A percentile compares a stretch with the other conserved stretches of the same genome.
phyloP scores from a whole-genome alignment of 129 eudicot genomes.

The Centella asiatica region DNA sequence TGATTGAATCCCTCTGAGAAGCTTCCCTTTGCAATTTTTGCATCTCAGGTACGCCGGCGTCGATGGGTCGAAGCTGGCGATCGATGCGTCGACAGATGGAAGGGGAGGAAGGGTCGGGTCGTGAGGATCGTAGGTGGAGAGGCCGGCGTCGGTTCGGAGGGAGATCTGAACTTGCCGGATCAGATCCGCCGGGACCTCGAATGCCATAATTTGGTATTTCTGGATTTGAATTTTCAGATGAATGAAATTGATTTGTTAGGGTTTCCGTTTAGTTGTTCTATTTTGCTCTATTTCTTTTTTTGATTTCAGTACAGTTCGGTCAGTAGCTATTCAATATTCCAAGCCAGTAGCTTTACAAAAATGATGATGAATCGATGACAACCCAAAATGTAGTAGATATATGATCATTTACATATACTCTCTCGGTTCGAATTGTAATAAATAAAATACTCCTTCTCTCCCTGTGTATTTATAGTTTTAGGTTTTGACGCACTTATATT shows the following conservation, averaged over 20 bases:
- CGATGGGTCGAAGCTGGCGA: conserved; percentile 36
- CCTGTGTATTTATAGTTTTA: too few species aligned
- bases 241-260: not conserved
- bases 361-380: too few species aligned
- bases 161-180: conserved; percentile 46
- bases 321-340: too few species aligned
- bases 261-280: not conserved
- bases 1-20: conserved; percentile 57
- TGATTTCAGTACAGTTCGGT: too few species aligned
- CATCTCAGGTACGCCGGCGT: conserved; percentile 39
- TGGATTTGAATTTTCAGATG: too few species aligned
- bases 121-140: conserved; percentile 39
- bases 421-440: too few species aligned
- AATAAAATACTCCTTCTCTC: too few species aligned
- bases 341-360: too few species aligned
- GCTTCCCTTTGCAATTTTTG: conserved; percentile 45
- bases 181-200: conserved; percentile 42
- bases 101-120: conserved; percentile 41
- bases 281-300: not conserved
- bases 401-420: too few species aligned
- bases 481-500: too few species aligned
- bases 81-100: conserved; percentile 33
- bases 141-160: conserved; percentile 49
- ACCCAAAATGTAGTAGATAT: too few species aligned
- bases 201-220: conserved; percentile 24